Evolutionary conservation across 345 rosid species (phyloP), one percentile per base, ranked within the genome.

Genomic region (Adansonia digitata): DNA sequence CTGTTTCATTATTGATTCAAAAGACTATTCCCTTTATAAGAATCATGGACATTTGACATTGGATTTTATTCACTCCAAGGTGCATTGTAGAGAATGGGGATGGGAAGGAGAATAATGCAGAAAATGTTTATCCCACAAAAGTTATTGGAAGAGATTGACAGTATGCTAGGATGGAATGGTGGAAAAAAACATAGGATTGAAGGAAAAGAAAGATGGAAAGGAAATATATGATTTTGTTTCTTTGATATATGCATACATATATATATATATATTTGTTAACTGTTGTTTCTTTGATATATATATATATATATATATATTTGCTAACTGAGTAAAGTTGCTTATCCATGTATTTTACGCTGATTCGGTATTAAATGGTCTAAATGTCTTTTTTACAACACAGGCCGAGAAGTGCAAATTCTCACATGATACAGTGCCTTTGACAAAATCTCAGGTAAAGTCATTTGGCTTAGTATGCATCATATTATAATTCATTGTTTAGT

Each of bases 401-500:
- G 97, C 92, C 59, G 89, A 90, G 27, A 81, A 87, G 55, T 94
- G 98, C 91, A 92, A 87, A 73, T 92, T 84, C 81, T 94, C 98
- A 55, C 98, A 94, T 82, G 98, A 92, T 80, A 75, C 84, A 2
- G 82, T 61, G 48, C 98, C 98, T 61, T 73, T 90, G 85, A 94
- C 98, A 60, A 94, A 94, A 85, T 91, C 89, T 66, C 82, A 77
- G 88, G 94, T 90, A 85, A 31, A 69, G 7, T 45, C 42, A 42
- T 61, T 74, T 78, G 12, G 18, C 73, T 77, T 45, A 42, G 31
- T 27, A 13, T 5, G 27, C 26, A 20, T 75, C 53, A 69, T 35
- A 59, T 17, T 63, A 31, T 73, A 48, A 8, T 22, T 65, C 49
- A 5, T 39, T 72, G 10, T 52, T 27, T 9, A 18, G 6, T 46